Percentiles rank a stretch among this genome's conserved stretches.
phyloP scores from a whole-genome alignment of 306 rosid species.

The Amphicarpaea edgeworthii region DNA sequence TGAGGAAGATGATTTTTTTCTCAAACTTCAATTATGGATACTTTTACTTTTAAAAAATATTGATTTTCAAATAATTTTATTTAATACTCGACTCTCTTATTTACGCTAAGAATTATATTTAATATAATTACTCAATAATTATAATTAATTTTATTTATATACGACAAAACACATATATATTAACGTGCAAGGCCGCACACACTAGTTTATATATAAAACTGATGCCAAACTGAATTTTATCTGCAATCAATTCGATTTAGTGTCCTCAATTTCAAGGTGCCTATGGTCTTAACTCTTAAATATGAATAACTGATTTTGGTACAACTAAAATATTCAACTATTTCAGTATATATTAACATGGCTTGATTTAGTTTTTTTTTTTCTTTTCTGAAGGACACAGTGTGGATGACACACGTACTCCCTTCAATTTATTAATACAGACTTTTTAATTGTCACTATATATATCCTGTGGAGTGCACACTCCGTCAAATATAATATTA shows the following conservation, averaged over 20 bases:
- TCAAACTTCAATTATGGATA: not conserved
- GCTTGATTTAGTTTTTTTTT: not conserved
- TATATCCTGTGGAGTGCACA: conserved; percentile 44
- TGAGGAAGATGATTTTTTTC: not conserved
- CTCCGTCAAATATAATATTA: conserved; percentile 31
- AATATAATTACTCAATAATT: too few species aligned
- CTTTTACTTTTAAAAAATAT: too few species aligned
- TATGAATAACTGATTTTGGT: not conserved
- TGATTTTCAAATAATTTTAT: too few species aligned
- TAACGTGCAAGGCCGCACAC: too few species aligned
- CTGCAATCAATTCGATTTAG: not conserved
- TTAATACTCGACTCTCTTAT: too few species aligned
- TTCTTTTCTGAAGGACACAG: too few species aligned
- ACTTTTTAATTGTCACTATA: conserved; percentile 15
- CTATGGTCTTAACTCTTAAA: not conserved
- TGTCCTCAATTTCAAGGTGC: not conserved
- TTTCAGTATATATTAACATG: not conserved
- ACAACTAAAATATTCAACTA: not conserved
- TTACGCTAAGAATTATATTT: too few species aligned
- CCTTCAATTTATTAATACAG: conserved; percentile 35
- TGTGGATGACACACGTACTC: conserved; percentile 56
- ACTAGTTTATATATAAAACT: too few species aligned
- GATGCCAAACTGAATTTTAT: not conserved
- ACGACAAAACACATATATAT: too few species aligned
- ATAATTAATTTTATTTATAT: too few species aligned